phyloP scores from a whole-genome alignment of 192 early-diverging fungal genomes.

The Mortierella alpina region DNA sequence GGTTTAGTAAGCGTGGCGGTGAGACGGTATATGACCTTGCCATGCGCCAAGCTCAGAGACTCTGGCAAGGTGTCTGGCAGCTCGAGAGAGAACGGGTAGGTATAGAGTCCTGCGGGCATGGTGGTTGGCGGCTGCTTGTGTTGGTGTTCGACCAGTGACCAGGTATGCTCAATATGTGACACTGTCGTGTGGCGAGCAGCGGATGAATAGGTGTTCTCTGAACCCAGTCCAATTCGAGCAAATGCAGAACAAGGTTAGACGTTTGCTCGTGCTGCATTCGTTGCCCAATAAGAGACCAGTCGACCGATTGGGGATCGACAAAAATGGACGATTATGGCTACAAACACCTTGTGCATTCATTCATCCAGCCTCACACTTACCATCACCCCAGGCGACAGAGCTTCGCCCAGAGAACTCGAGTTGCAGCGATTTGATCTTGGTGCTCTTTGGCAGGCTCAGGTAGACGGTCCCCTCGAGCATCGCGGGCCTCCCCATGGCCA shows the following conservation, averaged over 20 bases:
- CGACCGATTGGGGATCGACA: not conserved
- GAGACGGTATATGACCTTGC: conserved; percentile 30
- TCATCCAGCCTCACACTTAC: conserved; percentile 2
- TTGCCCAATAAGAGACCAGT: not conserved
- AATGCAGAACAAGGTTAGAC: not conserved
- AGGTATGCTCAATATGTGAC: conserved; percentile 41
- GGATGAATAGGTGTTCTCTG: conserved; percentile 41
- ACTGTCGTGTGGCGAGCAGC: conserved; percentile 24
- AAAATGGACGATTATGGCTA: not conserved
- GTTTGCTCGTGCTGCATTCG: not conserved
- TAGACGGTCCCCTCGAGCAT: conserved; percentile 19
- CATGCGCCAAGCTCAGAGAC: conserved; percentile 19
- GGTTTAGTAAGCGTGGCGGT: conserved; percentile 33
- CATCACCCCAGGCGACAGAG: conserved; percentile 44
- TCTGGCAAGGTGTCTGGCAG: conserved; percentile 48
- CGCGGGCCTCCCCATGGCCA: conserved; percentile 11
- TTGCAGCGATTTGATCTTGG: conserved; percentile 41
- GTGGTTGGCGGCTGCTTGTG: conserved; percentile 15
- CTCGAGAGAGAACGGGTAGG: conserved; percentile 49
- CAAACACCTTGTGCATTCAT: not conserved
- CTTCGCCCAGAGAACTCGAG: conserved; percentile 40
- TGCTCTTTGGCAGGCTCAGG: conserved; percentile 28
- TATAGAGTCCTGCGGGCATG: conserved; percentile 32
- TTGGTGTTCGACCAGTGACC: conserved; percentile 22
- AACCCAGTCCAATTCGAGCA: not conserved